These are phyloP conservation scores for Pueraria montana DNA, from an alignment of 306 rosid species.

Conservation along the genomic window DNA sequence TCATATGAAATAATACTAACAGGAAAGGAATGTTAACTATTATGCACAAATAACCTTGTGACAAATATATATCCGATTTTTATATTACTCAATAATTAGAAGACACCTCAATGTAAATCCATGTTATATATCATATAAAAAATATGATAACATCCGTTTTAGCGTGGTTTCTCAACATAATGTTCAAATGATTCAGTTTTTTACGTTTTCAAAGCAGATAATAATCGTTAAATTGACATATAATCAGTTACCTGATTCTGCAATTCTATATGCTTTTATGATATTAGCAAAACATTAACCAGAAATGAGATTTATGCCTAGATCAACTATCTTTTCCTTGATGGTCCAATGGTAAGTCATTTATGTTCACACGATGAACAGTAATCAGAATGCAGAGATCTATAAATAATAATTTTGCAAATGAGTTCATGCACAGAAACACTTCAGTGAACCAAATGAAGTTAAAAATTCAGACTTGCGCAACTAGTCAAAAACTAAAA, in stretches of 20 bases:
- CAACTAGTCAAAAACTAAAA: neutral
- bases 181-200: conserved; percentile 9
- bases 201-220: neutral
- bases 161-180: neutral
- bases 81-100: neutral
- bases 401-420: neutral
- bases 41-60: neutral
- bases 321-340: conserved; percentile 26
- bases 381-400: neutral
- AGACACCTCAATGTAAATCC: conserved; percentile 11
- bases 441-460: conserved; percentile 8
- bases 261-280: neutral
- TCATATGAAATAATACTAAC: conserved; percentile 1
- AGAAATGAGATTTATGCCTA: conserved; percentile 3
- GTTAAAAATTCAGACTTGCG: neutral
- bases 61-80: neutral
- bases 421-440: neutral
- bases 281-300: conserved; percentile 35
- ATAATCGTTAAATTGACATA: conserved; percentile 1
- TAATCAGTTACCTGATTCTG: conserved; percentile 12
- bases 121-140: neutral
- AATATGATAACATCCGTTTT: neutral
- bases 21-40: conserved; percentile 34
- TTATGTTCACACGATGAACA: neutral
- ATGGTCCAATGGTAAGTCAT: conserved; percentile 3